Evolutionary conservation across 2,329 filamentous ascomycete species (phyloP).

Genomic region (Alternaria panax): DNA sequence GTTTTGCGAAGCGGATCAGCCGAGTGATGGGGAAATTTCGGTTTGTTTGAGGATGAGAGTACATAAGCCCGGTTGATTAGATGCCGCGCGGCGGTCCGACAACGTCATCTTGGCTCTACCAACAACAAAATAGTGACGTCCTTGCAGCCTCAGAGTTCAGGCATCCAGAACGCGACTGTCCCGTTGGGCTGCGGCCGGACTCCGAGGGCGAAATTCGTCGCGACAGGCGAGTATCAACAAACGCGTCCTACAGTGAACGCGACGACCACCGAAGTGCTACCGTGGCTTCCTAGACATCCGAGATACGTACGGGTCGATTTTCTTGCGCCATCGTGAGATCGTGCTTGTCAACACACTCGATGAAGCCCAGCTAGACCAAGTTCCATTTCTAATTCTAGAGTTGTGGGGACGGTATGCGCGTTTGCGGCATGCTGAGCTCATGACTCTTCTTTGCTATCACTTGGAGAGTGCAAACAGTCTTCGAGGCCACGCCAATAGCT

Average conservation of each 20-base stretch:
- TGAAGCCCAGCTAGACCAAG: neutral
- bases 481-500: neutral
- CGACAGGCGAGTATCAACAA: neutral
- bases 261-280: neutral
- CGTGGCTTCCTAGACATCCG: neutral
- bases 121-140: neutral
- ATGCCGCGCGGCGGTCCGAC: neutral
- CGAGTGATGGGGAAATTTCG: neutral
- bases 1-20: neutral
- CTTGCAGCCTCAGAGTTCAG: neutral
- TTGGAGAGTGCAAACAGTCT: neutral
- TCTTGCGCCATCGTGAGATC: neutral
- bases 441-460: neutral
- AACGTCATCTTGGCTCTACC: neutral
- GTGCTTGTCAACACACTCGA: no score
- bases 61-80: neutral
- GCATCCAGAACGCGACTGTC: neutral
- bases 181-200: neutral
- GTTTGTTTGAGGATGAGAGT: neutral
- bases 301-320: neutral
- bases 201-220: neutral
- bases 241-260: neutral
- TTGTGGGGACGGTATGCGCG: neutral
- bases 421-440: neutral
- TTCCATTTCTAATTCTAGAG: neutral